phyloP scores from a whole-genome alignment of 2,329 filamentous ascomycete species.

The Chrysoporthe deuterocubensis region DNA sequence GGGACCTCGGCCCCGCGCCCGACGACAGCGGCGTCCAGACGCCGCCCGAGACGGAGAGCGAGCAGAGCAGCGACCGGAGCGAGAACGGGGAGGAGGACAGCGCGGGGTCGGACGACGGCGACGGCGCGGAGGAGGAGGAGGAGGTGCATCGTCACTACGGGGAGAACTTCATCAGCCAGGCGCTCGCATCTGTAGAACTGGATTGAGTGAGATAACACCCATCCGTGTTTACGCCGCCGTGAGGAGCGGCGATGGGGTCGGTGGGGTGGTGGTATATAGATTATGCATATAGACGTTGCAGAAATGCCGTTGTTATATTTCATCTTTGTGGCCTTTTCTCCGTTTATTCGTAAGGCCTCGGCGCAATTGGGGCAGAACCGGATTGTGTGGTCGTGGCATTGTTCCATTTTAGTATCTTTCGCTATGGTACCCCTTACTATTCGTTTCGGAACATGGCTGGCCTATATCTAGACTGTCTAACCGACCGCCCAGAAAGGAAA shows the following conservation, averaged over 20 bases:
- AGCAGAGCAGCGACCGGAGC: conserved; percentile 44
- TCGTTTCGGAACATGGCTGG: too few relatives aligned
- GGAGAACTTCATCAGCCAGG: conserved; percentile 38
- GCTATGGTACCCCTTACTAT: too few relatives aligned
- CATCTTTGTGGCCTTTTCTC: too few relatives aligned
- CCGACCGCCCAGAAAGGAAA: too few relatives aligned
- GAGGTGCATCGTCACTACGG: conserved; percentile 18
- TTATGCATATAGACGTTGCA: too few relatives aligned
- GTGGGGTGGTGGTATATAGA: background rate
- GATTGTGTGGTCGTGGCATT: too few relatives aligned
- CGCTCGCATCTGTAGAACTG: conserved; percentile 38
- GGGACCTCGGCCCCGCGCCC: conserved; percentile 41
- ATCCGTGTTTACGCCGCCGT: too few relatives aligned
- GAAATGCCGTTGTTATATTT: too few relatives aligned
- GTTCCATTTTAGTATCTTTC: too few relatives aligned
- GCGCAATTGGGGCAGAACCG: too few relatives aligned
- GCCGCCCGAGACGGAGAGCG: conserved; percentile 59
- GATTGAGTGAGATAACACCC: conserved; percentile 31
- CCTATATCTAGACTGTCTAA: too few relatives aligned
- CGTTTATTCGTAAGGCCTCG: too few relatives aligned
- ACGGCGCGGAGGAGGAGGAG: conserved; percentile 16
- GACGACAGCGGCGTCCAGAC: conserved; percentile 48
- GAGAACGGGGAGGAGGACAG: conserved; percentile 43
- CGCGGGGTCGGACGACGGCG: conserved; percentile 21
- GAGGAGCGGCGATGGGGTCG: background rate